Conservation (phyloP, 2,329 filamentous ascomycete genomes). For the Alternaria incomplexa region DNA sequence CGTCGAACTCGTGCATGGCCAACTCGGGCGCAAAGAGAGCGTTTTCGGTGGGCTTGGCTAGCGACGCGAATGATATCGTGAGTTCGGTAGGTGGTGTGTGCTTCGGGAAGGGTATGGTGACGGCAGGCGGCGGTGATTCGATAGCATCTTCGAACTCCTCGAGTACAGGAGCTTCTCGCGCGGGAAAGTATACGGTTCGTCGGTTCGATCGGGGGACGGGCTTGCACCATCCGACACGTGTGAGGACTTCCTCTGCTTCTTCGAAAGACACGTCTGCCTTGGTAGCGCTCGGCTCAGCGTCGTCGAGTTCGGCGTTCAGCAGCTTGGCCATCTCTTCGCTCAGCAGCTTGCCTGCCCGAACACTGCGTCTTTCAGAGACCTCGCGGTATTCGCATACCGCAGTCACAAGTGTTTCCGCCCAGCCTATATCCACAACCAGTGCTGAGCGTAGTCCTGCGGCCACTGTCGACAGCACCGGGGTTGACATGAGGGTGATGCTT, state of each 20-base stretch:
- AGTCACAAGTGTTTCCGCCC: constrained; percentile 86
- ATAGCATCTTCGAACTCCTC: constrained; percentile 53
- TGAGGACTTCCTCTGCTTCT: constrained; percentile 80
- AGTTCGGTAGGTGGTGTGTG: constrained; percentile 58
- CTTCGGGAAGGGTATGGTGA: constrained; percentile 43
- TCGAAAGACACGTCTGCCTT: constrained; percentile 62
- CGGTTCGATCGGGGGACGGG: constrained; percentile 37
- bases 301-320: constrained; percentile 57
- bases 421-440: constrained; percentile 87
- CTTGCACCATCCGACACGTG: constrained; percentile 78
- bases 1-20: constrained; percentile 70
- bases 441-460: constrained; percentile 86
- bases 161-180: constrained; percentile 47
- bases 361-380: constrained; percentile 71
- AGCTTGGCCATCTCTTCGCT: constrained; percentile 72
- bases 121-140: constrained; percentile 39
- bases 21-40: constrained; percentile 70
- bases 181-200: constrained; percentile 41
- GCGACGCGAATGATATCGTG: constrained; percentile 69
- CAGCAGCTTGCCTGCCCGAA: constrained; percentile 76
- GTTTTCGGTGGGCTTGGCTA: constrained; percentile 77
- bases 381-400: constrained; percentile 91
- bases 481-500: constrained; percentile 79
- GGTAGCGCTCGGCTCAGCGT: constrained; percentile 29
- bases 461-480: constrained; percentile 74